Evolutionary conservation across 2,329 filamentous ascomycete genomes (phyloP).

Genomic region (Pseudogymnoascus sp.): DNA sequence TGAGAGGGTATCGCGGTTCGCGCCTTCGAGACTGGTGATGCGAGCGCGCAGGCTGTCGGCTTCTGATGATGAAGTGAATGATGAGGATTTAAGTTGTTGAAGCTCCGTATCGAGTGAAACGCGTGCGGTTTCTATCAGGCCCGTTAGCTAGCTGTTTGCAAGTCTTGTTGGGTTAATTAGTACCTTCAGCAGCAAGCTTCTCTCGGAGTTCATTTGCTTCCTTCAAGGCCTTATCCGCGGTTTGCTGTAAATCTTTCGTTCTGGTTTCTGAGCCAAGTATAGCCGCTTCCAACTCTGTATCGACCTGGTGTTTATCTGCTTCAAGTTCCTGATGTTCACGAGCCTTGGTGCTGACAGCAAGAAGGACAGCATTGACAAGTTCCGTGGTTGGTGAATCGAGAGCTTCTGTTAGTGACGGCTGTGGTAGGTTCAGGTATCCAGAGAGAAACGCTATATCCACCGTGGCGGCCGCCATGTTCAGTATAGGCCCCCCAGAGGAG

Average conservation of each 20-base stretch:
- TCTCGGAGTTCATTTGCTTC: constrained; percentile 74
- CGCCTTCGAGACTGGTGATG: constrained; percentile 78
- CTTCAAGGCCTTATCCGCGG: constrained; percentile 72
- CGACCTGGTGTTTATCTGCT: constrained; percentile 77
- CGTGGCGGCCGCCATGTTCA: constrained; percentile 48
- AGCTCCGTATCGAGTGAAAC: constrained; percentile 74
- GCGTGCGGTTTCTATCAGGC: constrained; percentile 59
- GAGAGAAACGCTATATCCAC: constrained; percentile 67
- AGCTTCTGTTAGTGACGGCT: constrained; percentile 51
- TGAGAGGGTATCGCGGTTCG: constrained; percentile 82
- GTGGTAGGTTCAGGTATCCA: constrained; percentile 59
- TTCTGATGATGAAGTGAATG: constrained; percentile 64
- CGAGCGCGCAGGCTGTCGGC: constrained; percentile 70
- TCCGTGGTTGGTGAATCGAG: constrained; percentile 65
- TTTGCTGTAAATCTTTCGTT: constrained; percentile 70
- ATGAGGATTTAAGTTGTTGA: constrained; percentile 65
- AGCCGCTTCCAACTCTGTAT: constrained; percentile 88
- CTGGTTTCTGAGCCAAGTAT: constrained; percentile 77
- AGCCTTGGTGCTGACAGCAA: constrained; percentile 67
- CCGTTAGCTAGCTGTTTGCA: constrained; percentile 14
- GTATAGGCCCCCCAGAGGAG: not conserved
- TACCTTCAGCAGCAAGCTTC: constrained; percentile 76
- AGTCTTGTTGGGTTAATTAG: constrained; percentile 3
- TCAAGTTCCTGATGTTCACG: constrained; percentile 74
- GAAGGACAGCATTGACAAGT: constrained; percentile 65